Conservation (phyloP, 1,284 basidiomycete species). For the Ceratobasidium sp. region DNA sequence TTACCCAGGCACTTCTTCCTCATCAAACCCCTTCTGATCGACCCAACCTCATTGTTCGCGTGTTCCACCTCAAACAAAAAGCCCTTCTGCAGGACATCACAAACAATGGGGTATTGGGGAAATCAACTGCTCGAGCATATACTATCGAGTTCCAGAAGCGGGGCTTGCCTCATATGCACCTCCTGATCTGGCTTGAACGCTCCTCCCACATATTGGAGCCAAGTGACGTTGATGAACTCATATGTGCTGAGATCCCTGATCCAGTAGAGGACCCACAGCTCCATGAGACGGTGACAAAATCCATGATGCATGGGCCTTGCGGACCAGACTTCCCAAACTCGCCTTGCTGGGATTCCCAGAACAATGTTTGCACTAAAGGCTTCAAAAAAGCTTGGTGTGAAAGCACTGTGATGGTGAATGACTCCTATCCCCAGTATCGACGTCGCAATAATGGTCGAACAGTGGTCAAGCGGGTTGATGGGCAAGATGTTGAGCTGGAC, state of each 20-base stretch:
- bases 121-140: constrained; percentile 55
- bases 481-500: constrained; percentile 45
- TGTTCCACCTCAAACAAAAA: constrained; percentile 60
- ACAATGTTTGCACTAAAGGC: constrained; percentile 55
- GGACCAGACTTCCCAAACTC: constrained; percentile 52
- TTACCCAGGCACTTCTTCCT: constrained; percentile 55
- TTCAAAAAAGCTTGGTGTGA: constrained; percentile 55
- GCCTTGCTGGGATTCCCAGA: constrained; percentile 54
- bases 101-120: constrained; percentile 54
- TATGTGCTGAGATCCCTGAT: constrained; percentile 60
- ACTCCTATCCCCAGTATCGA: constrained; percentile 56
- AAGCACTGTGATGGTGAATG: constrained; percentile 53
- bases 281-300: constrained; percentile 52
- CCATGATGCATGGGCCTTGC: constrained; percentile 63
- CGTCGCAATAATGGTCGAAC: constrained; percentile 27
- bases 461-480: neutral
- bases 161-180: constrained; percentile 62
- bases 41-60: constrained; percentile 60
- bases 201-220: constrained; percentile 52
- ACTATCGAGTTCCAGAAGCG: constrained; percentile 65
- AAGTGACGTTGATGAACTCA: constrained; percentile 55
- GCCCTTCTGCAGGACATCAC: constrained; percentile 56
- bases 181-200: constrained; percentile 57
- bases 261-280: constrained; percentile 55
- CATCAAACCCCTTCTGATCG: constrained; percentile 58